Evolutionary conservation across 768 basidiomycete species (phyloP), one percentile per base, ranked within the genome.

Genomic region (Pleurotus cornucopiae): DNA sequence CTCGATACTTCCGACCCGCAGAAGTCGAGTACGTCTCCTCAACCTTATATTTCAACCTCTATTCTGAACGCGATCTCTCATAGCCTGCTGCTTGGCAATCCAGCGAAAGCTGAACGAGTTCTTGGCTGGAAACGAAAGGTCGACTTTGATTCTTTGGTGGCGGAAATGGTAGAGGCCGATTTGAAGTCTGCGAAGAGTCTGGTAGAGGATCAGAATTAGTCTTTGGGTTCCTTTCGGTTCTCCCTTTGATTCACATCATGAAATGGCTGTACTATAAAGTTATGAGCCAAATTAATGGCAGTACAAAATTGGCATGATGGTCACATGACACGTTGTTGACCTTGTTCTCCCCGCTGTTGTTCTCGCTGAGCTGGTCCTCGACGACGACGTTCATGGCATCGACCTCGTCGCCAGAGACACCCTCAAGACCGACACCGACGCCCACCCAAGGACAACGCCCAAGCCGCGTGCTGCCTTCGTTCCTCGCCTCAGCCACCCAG

Each of bases 121-220:
- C 85, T 98, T 44, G 91, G 93, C 6, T 98, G 95, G 95, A 94
- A 88, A 70, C 86, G 96, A 58, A 77, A 85, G 62, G 85, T 92
- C 56, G 77, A 82, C 62, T 98, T 97, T 67, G 84, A 93, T 60
- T 71, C 80, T 37, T 84, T 98, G 58, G 91, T 98, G 41, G 80
- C 81, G 63, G 93, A 98, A 79, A 97, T 98, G 95, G 92, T 97
- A 21, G 77, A 80, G 30, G 82, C 87, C 7, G 93, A 95, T 67
- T 70, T 94, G 63, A 78, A 84, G 67, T 85, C 89, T 47, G 81
- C 86, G 49, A 78, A 76, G 60, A 87, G 81, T 65, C 80, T 91
- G 61, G 74, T 93, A 21, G 91, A 93, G 69, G 87, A 94, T 67
- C 91, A 91, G 67, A 94, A 94, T 72, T 94, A 69, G 69, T 56